A percentile compares a stretch with the other conserved stretches of the same genome.
Evolutionary conservation across 371 early-diverging fungal genomes (phyloP).

Genomic region (Quaeritorhiza haematococci): DNA sequence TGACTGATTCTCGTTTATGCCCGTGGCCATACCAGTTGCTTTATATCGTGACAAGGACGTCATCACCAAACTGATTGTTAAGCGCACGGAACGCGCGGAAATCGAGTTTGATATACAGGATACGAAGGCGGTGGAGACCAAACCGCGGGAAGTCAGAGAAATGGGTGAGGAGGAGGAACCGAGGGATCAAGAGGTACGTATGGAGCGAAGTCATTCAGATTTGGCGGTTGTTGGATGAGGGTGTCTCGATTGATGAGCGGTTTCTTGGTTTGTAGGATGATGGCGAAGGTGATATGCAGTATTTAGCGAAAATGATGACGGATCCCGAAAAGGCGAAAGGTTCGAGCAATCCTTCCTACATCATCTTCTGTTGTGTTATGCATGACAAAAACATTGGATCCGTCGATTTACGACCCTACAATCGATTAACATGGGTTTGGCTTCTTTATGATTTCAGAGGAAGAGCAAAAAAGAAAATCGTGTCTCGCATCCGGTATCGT

Average conservation of each 20-base stretch:
- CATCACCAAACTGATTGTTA: slow-evolving; percentile 18
- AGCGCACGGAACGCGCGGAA: slow-evolving; percentile 14
- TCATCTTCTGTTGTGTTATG: not conserved
- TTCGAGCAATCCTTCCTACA: not conserved
- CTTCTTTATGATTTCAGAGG: too few relatives aligned
- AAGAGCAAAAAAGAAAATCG: not conserved
- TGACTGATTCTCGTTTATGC: too few relatives aligned
- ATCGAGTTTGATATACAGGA: slow-evolving; percentile 6
- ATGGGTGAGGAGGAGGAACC: not conserved
- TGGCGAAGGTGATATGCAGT: too few relatives aligned
- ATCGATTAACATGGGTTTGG: too few relatives aligned
- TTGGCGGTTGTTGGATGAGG: too few relatives aligned
- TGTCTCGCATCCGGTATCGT: slow-evolving; percentile 1
- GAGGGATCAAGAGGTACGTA: not conserved
- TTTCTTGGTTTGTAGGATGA: not conserved
- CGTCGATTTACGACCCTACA: too few relatives aligned
- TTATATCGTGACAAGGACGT: slow-evolving; percentile 6
- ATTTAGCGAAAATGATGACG: too few relatives aligned
- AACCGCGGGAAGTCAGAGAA: not conserved
- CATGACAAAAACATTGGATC: too few relatives aligned
- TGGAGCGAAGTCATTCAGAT: too few relatives aligned
- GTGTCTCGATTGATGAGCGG: not conserved
- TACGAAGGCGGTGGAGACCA: not conserved
- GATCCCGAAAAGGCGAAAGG: too few relatives aligned
- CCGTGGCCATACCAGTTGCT: too few relatives aligned